A percentile compares a stretch with the other conserved stretches of the same genome.
Conservation (phyloP, 2,329 filamentous ascomycete species). For the Cadophora gregata region DNA sequence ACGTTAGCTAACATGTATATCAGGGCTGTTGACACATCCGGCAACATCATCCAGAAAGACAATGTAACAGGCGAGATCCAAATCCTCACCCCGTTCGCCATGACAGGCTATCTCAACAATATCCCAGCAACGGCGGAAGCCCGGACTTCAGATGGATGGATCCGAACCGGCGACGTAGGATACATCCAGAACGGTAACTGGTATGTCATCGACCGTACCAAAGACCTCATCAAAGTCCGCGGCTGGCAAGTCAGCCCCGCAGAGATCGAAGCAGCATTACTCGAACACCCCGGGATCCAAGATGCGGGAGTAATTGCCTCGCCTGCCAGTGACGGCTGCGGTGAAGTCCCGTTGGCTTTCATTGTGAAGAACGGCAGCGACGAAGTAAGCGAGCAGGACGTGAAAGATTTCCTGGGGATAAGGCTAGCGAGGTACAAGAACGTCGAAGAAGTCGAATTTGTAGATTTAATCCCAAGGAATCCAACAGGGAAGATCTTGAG, state of each 20-base stretch:
- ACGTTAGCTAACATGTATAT: neutral
- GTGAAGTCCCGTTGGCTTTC: constrained; percentile 51
- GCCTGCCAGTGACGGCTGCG: constrained; percentile 42
- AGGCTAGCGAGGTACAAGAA: constrained; percentile 54
- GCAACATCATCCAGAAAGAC: constrained; percentile 9
- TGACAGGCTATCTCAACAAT: constrained; percentile 48
- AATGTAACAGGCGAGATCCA: constrained; percentile 38
- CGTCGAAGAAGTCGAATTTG: constrained; percentile 53
- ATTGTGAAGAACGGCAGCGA: constrained; percentile 44
- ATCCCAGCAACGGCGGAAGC: constrained; percentile 41
- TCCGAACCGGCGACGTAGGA: constrained; percentile 50
- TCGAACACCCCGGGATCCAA: constrained; percentile 50
- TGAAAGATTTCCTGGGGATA: constrained; percentile 48
- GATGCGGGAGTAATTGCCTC: constrained; percentile 55
- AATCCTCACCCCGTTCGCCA: constrained; percentile 28
- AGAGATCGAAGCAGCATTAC: constrained; percentile 53
- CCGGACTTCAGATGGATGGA: constrained; percentile 44
- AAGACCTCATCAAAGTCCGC: constrained; percentile 54
- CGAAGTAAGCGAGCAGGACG: constrained; percentile 46
- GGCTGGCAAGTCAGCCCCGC: constrained; percentile 56
- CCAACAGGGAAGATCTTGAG: constrained; percentile 54
- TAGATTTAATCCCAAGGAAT: constrained; percentile 54
- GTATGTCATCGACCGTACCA: constrained; percentile 50
- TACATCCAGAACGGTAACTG: constrained; percentile 47
- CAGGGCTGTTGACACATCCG: neutral